Conservation (phyloP, 148 eudicot genomes). For the Silene conica region DNA sequence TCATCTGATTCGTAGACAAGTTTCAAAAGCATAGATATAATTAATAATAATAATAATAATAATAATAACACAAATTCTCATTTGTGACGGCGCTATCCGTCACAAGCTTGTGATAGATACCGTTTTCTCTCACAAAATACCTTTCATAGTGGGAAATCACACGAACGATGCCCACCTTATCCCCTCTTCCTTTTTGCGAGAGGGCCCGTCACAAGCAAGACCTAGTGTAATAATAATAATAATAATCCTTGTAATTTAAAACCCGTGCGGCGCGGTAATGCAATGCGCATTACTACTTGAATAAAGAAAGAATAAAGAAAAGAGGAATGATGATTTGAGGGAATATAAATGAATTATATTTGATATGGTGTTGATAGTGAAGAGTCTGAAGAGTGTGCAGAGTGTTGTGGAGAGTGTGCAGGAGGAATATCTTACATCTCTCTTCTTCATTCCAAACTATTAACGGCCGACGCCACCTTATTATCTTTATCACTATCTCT, state of each 20-base stretch:
- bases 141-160: too few relatives aligned
- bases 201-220: too few relatives aligned
- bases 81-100: too few relatives aligned
- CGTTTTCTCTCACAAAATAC: too few relatives aligned
- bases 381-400: not conserved
- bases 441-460: not conserved
- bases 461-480: too few relatives aligned
- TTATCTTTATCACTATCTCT: too few relatives aligned
- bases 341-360: not conserved
- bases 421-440: slow-evolving; percentile 7
- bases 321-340: not conserved
- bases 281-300: slow-evolving; percentile 12
- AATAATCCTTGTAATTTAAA: not conserved
- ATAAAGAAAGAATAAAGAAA: not conserved
- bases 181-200: too few relatives aligned
- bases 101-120: too few relatives aligned
- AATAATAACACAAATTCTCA: too few relatives aligned
- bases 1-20: slow-evolving; percentile 1
- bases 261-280: slow-evolving; percentile 8
- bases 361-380: too few relatives aligned
- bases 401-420: not conserved
- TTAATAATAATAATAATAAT: not conserved
- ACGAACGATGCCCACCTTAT: too few relatives aligned
- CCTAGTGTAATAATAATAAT: too few relatives aligned
- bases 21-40: not conserved